Conservation (phyloP, 352 stramenopile genomes). For the Pythium sp. region DNA sequence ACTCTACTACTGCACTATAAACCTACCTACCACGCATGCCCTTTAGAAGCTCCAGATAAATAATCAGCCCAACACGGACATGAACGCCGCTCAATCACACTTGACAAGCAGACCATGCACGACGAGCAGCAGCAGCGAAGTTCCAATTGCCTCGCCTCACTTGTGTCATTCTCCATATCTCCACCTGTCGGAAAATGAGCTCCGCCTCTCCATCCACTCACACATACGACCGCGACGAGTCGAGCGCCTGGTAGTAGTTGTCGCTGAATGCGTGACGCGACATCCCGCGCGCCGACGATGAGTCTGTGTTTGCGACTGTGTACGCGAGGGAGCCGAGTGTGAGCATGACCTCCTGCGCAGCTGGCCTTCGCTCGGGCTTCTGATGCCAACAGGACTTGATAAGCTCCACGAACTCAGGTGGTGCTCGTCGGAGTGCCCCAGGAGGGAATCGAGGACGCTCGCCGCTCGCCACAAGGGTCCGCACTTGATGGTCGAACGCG, state of each 20-base stretch:
- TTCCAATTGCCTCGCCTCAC: background rate
- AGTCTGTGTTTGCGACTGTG: constrained; percentile 41
- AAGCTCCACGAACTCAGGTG: constrained; percentile 62
- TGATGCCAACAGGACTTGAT: constrained; percentile 66
- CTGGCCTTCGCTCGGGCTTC: constrained; percentile 40
- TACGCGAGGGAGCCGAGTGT: constrained; percentile 54
- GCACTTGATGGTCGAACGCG: constrained; percentile 68
- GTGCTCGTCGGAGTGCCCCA: constrained; percentile 32
- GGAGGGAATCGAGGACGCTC: constrained; percentile 52
- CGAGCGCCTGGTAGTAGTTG: constrained; percentile 71
- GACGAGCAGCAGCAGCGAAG: background rate
- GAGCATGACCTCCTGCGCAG: constrained; percentile 64
- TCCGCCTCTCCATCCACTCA: constrained; percentile 5
- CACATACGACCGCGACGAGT: constrained; percentile 53
- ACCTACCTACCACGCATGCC: background rate
- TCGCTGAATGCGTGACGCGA: constrained; percentile 60
- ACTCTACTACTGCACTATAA: background rate
- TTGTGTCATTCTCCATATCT: background rate
- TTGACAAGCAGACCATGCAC: background rate
- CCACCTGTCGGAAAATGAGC: too few relatives aligned
- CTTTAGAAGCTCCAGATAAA: background rate
- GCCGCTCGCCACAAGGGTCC: constrained; percentile 47
- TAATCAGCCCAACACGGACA: background rate
- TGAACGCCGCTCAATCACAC: background rate
- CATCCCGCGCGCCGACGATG: constrained; percentile 33